Conservation (phyloP, 768 basidiomycete genomes). For the Arthromyces matolae region DNA sequence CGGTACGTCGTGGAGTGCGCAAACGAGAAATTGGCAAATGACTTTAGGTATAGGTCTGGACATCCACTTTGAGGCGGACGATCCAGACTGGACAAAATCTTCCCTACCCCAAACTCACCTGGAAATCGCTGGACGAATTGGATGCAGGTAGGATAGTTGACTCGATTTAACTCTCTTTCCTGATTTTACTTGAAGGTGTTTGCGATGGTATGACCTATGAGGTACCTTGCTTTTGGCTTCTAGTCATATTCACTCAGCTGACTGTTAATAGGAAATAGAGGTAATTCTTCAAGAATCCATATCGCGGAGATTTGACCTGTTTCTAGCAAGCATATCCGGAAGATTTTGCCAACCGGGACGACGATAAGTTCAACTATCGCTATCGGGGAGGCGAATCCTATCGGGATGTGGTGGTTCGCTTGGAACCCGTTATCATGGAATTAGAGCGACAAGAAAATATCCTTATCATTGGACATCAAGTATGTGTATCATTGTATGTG, state of each 20-base stretch:
- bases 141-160: slow-evolving; percentile 71
- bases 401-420: slow-evolving; percentile 89
- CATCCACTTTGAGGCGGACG: slow-evolving; percentile 92
- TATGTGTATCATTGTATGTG: no score
- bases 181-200: slow-evolving; percentile 48
- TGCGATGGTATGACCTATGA: slow-evolving; percentile 99
- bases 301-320: background rate
- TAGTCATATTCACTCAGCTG: background rate
- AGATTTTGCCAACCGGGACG: slow-evolving; percentile 96
- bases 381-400: slow-evolving; percentile 98
- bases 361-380: slow-evolving; percentile 99
- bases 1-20: slow-evolving; percentile 43
- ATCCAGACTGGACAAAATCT: slow-evolving; percentile 84
- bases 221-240: slow-evolving; percentile 19
- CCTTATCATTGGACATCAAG: slow-evolving; percentile 94
- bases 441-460: slow-evolving; percentile 97
- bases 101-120: slow-evolving; percentile 88
- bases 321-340: slow-evolving; percentile 89
- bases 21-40: background rate
- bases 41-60: slow-evolving; percentile 74
- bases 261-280: slow-evolving; percentile 71
- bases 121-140: slow-evolving; percentile 98
- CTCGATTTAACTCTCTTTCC: background rate
- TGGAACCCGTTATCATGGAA: slow-evolving; percentile 99
- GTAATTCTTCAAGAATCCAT: no score